phyloP scores from a whole-genome alignment of 164 flowering plant species.

The Taxillus chinensis region DNA sequence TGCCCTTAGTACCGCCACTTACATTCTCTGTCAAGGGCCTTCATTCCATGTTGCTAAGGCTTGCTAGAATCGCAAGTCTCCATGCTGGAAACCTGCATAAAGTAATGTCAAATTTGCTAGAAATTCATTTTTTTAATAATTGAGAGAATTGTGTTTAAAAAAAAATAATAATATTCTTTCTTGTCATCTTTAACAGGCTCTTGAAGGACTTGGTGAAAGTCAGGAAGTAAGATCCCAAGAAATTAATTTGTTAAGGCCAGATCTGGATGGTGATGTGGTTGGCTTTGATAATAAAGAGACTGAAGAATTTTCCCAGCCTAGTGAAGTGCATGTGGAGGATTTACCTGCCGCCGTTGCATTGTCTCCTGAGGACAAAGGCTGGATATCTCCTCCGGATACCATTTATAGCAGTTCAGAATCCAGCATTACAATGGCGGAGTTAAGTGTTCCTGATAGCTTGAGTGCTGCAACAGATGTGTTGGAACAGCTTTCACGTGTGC shows the following conservation, averaged over 20 bases:
- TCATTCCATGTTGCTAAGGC: slow-evolving; percentile 54
- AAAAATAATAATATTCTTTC: too few species aligned
- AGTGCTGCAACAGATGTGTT: slow-evolving; percentile 19
- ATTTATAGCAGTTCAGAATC: slow-evolving; percentile 49
- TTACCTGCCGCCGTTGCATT: slow-evolving; percentile 19
- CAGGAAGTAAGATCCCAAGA: slow-evolving; percentile 58
- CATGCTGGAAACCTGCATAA: slow-evolving; percentile 97
- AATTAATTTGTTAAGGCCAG: slow-evolving; percentile 36
- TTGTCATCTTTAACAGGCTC: slow-evolving; percentile 42
- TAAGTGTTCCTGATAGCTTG: slow-evolving; percentile 29
- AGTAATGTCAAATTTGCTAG: slow-evolving; percentile 19
- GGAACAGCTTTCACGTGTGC: slow-evolving; percentile 17
- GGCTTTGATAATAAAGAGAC: slow-evolving; percentile 30
- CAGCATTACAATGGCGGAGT: slow-evolving; percentile 27
- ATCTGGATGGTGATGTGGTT: slow-evolving; percentile 30
- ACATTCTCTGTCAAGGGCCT: slow-evolving; percentile 61
- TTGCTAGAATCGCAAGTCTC: slow-evolving; percentile 76
- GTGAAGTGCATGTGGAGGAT: slow-evolving; percentile 23
- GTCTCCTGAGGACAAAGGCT: slow-evolving; percentile 55
- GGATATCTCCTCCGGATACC: slow-evolving; percentile 92
- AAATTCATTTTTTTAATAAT: neutral
- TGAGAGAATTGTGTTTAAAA: too few species aligned
- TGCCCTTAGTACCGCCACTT: slow-evolving; percentile 66
- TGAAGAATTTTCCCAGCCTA: slow-evolving; percentile 22
- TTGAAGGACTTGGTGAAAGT: slow-evolving; percentile 90